These are phyloP conservation scores for Meira miltonrushii DNA, from an alignment of 1,284 basidiomycete genomes.

Conservation along the genomic window DNA sequence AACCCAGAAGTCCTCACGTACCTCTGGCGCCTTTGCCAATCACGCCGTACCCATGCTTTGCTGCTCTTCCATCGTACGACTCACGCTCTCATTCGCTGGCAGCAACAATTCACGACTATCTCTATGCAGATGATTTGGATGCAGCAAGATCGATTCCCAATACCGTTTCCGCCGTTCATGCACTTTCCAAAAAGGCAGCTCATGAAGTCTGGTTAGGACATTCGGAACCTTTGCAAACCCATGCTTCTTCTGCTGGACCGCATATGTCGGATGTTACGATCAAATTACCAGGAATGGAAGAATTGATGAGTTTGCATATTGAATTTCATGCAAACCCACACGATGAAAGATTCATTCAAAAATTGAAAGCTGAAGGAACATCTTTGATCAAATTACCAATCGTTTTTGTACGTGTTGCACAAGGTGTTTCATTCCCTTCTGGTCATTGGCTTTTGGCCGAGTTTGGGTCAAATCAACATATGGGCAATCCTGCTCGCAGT, in stretches of 20 bases:
- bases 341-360: constrained; percentile 2
- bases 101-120: constrained; percentile 10
- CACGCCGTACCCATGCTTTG: constrained; percentile 80
- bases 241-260: constrained; percentile 10
- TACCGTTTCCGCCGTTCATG: constrained; percentile 14
- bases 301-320: constrained; percentile 20
- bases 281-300: constrained; percentile 25
- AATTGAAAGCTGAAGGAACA: neutral
- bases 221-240: constrained; percentile 8
- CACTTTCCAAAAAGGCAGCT: neutral
- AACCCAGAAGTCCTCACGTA: constrained; percentile 54
- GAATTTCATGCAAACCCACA: constrained; percentile 2
- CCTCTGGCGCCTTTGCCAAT: constrained; percentile 50
- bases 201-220: constrained; percentile 12
- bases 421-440: constrained; percentile 45
- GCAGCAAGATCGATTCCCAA: constrained; percentile 20
- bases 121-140: neutral
- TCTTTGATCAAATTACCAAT: constrained; percentile 36
- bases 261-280: constrained; percentile 29
- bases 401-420: constrained; percentile 42
- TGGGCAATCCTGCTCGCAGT: neutral
- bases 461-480: neutral
- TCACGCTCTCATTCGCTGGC: constrained; percentile 45
- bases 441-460: constrained; percentile 17
- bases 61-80: constrained; percentile 71